A percentile compares a stretch with the other conserved stretches of the same genome.
Evolutionary conservation across 169 alveolate species (phyloP).

Genomic region (Ichthyophthirius multifiliis): DNA sequence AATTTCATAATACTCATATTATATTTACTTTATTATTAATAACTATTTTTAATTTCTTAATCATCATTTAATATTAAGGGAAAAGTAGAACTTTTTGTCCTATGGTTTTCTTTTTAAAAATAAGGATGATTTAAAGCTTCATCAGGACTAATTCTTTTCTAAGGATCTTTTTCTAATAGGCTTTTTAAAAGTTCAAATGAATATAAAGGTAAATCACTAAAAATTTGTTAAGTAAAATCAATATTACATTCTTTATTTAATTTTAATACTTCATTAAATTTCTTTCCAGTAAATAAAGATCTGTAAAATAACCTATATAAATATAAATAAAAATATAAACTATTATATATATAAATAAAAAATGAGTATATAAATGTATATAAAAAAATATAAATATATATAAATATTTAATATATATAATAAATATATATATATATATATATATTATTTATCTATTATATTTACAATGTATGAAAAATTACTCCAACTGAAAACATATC

Average conservation of each 20-base stretch:
- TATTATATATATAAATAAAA: too few relatives aligned
- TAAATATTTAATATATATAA: too few relatives aligned
- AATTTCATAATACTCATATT: too few relatives aligned
- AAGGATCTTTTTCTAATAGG: not conserved
- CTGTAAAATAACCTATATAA: not conserved
- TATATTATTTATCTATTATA: too few relatives aligned
- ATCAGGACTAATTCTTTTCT: not conserved
- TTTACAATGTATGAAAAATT: constrained; percentile 9
- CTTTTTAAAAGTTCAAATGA: not conserved
- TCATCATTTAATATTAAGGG: too few relatives aligned
- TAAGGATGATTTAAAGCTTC: not conserved
- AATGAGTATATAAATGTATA: too few relatives aligned
- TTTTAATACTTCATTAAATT: not conserved
- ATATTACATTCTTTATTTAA: constrained; percentile 8
- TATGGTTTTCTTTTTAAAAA: too few relatives aligned
- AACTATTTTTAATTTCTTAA: too few relatives aligned
- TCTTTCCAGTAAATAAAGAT: constrained; percentile 6
- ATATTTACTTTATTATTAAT: too few relatives aligned
- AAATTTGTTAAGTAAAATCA: not conserved
- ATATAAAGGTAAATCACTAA: not conserved
- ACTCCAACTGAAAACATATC: constrained; percentile 38
- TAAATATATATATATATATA: too few relatives aligned
- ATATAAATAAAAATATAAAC: not conserved
- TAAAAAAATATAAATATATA: too few relatives aligned
- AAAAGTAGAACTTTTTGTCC: too few relatives aligned